These are phyloP conservation scores for Suillus paluster DNA, from an alignment of 768 basidiomycete genomes.

Conservation along the genomic window DNA sequence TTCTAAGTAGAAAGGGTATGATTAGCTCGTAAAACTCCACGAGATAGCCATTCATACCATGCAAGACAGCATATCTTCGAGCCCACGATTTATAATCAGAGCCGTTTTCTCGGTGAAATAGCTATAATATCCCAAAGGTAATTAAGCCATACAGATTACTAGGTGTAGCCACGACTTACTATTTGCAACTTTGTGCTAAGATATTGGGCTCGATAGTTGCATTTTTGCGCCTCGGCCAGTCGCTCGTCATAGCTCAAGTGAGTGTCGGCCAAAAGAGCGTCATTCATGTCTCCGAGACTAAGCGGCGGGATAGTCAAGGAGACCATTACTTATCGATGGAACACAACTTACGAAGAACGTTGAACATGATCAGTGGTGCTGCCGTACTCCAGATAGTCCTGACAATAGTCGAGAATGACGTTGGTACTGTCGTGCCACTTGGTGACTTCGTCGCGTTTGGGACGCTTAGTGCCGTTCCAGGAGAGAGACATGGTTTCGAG, in stretches of 20 bases:
- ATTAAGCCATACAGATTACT: not conserved
- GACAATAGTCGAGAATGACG: not conserved
- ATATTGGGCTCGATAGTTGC: not conserved
- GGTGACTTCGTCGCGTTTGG: not conserved
- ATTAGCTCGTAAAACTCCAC: not conserved
- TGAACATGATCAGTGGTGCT: not conserved
- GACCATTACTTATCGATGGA: not conserved
- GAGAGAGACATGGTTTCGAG: not conserved
- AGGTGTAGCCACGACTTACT: not conserved
- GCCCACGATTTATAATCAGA: not conserved
- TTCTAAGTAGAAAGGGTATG: not conserved
- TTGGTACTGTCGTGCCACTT: conserved; percentile 1
- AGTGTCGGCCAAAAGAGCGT: not conserved
- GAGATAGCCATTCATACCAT: not conserved
- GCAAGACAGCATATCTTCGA: not conserved
- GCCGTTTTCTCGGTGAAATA: not conserved
- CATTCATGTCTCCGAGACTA: not conserved
- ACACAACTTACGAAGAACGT: not conserved
- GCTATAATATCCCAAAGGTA: not conserved
- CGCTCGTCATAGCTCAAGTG: not conserved
- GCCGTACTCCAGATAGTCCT: not conserved
- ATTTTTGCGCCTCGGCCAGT: not conserved
- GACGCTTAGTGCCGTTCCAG: not conserved
- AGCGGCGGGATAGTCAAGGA: not conserved
- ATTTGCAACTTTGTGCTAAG: not conserved